Evolutionary conservation across 2,329 filamentous ascomycete species (phyloP).

Genomic region (Didymella lethalis): DNA sequence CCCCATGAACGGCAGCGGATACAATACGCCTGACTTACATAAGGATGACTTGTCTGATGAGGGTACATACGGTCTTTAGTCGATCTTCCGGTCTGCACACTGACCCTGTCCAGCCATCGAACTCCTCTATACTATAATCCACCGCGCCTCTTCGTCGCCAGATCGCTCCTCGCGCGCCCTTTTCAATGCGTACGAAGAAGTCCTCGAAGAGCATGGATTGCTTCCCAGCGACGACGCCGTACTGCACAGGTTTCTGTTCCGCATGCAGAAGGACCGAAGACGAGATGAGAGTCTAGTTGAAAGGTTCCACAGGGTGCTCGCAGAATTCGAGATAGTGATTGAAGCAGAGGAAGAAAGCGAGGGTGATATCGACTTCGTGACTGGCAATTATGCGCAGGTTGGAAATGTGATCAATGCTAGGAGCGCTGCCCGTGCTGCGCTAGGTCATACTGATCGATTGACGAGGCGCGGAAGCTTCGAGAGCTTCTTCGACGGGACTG

Average conservation of each 20-base stretch:
- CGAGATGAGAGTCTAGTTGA: constrained; percentile 62
- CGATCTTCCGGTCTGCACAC: not conserved
- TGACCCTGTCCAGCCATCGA: constrained; percentile 69
- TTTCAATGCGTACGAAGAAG: constrained; percentile 79
- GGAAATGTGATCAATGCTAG: not conserved
- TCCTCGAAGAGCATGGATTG: constrained; percentile 74
- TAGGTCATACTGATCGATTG: constrained; percentile 20
- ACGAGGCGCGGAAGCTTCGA: constrained; percentile 64
- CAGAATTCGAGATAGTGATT: constrained; percentile 67
- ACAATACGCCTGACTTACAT: constrained; percentile 52
- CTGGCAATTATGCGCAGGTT: constrained; percentile 23
- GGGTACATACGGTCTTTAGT: constrained; percentile 38
- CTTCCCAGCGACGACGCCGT: constrained; percentile 77
- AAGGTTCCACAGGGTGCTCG: constrained; percentile 74
- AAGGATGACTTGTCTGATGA: constrained; percentile 46
- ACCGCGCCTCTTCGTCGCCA: constrained; percentile 71
- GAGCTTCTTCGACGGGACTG: constrained; percentile 64
- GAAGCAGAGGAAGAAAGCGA: constrained; percentile 58
- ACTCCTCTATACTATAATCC: constrained; percentile 78
- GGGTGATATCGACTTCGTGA: constrained; percentile 34
- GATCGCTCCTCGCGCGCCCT: constrained; percentile 70
- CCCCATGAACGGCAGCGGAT: constrained; percentile 47
- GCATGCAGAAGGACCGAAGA: constrained; percentile 59
- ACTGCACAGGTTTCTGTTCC: constrained; percentile 80
- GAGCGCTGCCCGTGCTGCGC: constrained; percentile 16